Conservation (phyloP, 1,284 basidiomycete species). For the Leucoagaricus sp. region DNA sequence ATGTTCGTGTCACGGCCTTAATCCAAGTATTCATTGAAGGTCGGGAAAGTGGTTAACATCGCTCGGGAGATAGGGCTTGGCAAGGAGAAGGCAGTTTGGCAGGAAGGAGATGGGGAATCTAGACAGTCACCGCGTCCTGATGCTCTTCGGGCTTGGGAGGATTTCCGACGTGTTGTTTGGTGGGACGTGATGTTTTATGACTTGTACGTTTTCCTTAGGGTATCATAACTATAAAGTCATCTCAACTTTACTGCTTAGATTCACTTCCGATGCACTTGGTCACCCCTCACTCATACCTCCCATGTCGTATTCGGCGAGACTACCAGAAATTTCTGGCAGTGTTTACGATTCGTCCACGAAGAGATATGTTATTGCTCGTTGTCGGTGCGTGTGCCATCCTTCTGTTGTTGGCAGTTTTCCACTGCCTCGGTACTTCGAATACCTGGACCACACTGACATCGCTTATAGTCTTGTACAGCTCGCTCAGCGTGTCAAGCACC, state of each 20-base stretch:
- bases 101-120: slow-evolving; percentile 17
- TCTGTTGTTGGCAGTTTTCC: slow-evolving; percentile 3
- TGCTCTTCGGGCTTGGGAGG: slow-evolving; percentile 32
- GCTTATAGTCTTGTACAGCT: slow-evolving; percentile 26
- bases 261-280: slow-evolving; percentile 66
- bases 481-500: slow-evolving; percentile 37
- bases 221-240: slow-evolving; percentile 1
- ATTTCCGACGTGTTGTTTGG: slow-evolving; percentile 64
- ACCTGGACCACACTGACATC: not conserved
- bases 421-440: not conserved
- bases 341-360: slow-evolving; percentile 18
- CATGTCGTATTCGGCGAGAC: slow-evolving; percentile 45
- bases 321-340: slow-evolving; percentile 44
- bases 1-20: slow-evolving; percentile 10
- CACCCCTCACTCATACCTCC: slow-evolving; percentile 58
- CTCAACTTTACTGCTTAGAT: slow-evolving; percentile 40
- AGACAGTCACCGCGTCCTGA: slow-evolving; percentile 43
- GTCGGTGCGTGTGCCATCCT: slow-evolving; percentile 32
- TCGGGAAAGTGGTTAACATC: slow-evolving; percentile 69
- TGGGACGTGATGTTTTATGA: slow-evolving; percentile 78
- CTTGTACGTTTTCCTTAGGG: slow-evolving; percentile 45
- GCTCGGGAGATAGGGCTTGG: slow-evolving; percentile 66
- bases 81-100: slow-evolving; percentile 37
- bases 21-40: slow-evolving; percentile 30
- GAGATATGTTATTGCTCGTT: slow-evolving; percentile 35